Percentiles rank a stretch among this genome's conserved stretches.
These are phyloP conservation scores for Calonectria hongkongensis DNA, from an alignment of 2,329 filamentous ascomycete species.

Conservation along the genomic window DNA sequence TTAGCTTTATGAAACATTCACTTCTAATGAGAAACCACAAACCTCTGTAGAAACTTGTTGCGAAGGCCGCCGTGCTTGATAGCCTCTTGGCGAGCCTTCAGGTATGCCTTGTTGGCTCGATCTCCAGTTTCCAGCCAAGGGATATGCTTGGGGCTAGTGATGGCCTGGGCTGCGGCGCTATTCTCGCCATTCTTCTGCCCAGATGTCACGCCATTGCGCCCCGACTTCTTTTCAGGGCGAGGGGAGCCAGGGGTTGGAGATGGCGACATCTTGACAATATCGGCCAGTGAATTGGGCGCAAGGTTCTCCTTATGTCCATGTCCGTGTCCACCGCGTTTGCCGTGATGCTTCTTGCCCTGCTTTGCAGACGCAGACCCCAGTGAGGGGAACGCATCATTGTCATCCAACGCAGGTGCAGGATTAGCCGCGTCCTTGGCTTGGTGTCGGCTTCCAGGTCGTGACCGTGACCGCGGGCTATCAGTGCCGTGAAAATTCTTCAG, in stretches of 20 bases:
- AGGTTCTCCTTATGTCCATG: conserved; percentile 81
- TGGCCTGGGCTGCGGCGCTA: conserved; percentile 86
- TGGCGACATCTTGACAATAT: conserved; percentile 96
- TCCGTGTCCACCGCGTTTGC: conserved; percentile 90
- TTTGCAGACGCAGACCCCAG: conserved; percentile 86
- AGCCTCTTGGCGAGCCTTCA: conserved; percentile 95
- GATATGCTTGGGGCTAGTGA: conserved; percentile 91
- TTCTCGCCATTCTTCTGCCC: conserved; percentile 83
- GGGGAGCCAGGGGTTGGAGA: conserved; percentile 81
- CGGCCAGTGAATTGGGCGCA: conserved; percentile 86
- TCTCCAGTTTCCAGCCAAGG: conserved; percentile 98
- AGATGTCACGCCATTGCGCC: conserved; percentile 79
- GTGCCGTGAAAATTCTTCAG: conserved; percentile 78
- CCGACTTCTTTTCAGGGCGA: conserved; percentile 76
- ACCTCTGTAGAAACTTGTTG: conserved; percentile 98
- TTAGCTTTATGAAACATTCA: conserved; percentile 27
- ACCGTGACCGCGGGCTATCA: conserved; percentile 82
- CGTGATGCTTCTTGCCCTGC: conserved; percentile 92
- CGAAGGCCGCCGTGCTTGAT: conserved; percentile 97
- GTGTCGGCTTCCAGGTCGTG: conserved; percentile 89
- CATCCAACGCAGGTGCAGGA: conserved; percentile 87
- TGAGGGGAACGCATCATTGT: conserved; percentile 95
- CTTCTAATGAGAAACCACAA: conserved; percentile 51
- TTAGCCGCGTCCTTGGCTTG: conserved; percentile 75
- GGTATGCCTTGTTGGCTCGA: conserved; percentile 92